Base-by-base conservation (phyloP, 345 rosid genomes). In the Linum tenue region DNA sequence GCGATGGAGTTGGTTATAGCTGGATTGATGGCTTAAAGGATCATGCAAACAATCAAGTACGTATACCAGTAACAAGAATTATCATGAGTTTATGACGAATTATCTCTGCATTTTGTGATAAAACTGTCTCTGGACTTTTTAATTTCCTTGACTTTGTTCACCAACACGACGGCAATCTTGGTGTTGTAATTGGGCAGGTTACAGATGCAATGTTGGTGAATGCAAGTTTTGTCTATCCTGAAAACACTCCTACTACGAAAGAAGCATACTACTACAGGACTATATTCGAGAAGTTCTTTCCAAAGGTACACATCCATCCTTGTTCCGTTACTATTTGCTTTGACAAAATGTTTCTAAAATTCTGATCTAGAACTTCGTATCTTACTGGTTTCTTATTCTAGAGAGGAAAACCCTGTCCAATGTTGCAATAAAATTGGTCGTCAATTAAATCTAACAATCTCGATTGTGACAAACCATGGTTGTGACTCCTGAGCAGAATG, bases 11-110 rank as follows among this genome's bases (percentile, higher is more conserved):
- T 63, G 96, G 96, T 14, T 86, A 88, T 69, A 83, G 90, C 41
- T 88, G 96, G 96, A 89, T 89, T 78, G 96, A 89, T 73, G 87
- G 96, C 65, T 59, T 89, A 65, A 86, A 82, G 75, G 96, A 86
- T 65, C 96, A 89, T 64, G 88, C 96, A 55, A 77, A 76, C 77
- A 69, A 72, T 64, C 90, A 84, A 55, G 96, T 78, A 75, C 12
- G 56, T 65, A 38, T 43, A 0, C 51, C 12, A 41, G 14, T 40
- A 66, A 36, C 60, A 17, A 41, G 31, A 43, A 39, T 0, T 58
- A 59, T 57, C 14, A 6, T 37, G 50, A 2, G 31, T 22, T 22
- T 1, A 22, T 22, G 31, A 22, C 31, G 31, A 22, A 22, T 22
- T 22, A 1, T 22, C 31, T 22, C 31, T 22, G 31, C 31, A 22